Percentiles rank a stretch among this genome's conserved stretches.
Evolutionary conservation across 23 red algal species (phyloP).

Genomic region (Gracilaria gracilis): DNA sequence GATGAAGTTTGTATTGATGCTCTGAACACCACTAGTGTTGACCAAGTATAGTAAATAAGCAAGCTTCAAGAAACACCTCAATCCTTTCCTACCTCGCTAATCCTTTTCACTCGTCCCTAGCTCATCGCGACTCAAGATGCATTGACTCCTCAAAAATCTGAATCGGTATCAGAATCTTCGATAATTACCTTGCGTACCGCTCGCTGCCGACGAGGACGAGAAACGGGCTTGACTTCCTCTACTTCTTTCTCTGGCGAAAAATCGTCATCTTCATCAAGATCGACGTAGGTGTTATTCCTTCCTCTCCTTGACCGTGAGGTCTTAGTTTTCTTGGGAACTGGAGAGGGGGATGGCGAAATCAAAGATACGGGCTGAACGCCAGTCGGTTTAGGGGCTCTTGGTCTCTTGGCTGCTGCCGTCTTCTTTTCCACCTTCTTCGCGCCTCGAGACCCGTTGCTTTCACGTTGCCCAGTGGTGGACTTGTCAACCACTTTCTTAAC

Average conservation of each 20-base stretch:
- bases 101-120: too few species aligned
- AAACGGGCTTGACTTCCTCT: constrained; percentile 20
- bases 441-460: neutral
- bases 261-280: constrained; percentile 4
- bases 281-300: neutral
- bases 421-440: constrained; percentile 5
- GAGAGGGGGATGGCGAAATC: constrained; percentile 49
- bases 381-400: constrained; percentile 1
- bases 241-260: constrained; percentile 33
- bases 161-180: constrained; percentile 45
- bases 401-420: constrained; percentile 14
- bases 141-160: constrained; percentile 35
- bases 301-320: constrained; percentile 7
- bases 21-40: constrained; percentile 13
- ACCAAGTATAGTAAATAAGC: neutral
- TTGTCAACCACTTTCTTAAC: neutral
- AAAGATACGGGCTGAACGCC: neutral
- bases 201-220: constrained; percentile 59
- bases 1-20: constrained; percentile 25
- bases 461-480: neutral
- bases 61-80: neutral
- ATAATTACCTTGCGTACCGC: constrained; percentile 34
- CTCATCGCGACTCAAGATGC: too few species aligned
- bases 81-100: too few species aligned
- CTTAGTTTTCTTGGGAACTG: constrained; percentile 41